These are phyloP conservation scores for Corymbia maculata DNA, from an alignment of 345 rosid genomes.

Conservation along the genomic window DNA sequence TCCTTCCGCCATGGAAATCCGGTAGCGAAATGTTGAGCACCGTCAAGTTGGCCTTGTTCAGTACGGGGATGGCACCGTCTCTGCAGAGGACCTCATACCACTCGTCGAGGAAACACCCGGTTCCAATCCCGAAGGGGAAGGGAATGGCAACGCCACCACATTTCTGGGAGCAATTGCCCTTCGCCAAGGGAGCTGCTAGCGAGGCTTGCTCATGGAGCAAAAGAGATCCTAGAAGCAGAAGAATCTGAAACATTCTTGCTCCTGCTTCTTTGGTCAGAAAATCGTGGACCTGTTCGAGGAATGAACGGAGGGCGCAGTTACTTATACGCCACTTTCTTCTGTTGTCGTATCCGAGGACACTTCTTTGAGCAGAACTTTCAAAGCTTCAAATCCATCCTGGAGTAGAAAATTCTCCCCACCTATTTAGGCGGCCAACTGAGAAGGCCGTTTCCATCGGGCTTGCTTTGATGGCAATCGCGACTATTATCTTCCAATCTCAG, in stretches of 20 bases:
- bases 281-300: not conserved
- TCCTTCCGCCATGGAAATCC: not conserved
- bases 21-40: slow-evolving; percentile 1
- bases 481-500: too few relatives aligned
- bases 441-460: not conserved
- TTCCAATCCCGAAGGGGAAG: slow-evolving; percentile 3
- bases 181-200: not conserved
- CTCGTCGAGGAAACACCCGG: not conserved
- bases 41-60: not conserved
- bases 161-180: not conserved
- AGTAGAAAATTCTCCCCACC: not conserved
- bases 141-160: not conserved
- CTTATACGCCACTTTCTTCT: not conserved
- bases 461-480: not conserved
- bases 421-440: not conserved
- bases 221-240: slow-evolving; percentile 16
- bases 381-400: not conserved
- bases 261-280: not conserved
- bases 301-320: not conserved
- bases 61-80: not conserved
- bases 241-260: slow-evolving; percentile 6
- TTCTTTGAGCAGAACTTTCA: not conserved
- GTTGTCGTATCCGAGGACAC: not conserved
- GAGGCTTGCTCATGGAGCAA: not conserved
- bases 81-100: slow-evolving; percentile 2